Evolutionary conservation across 2,329 filamentous ascomycete species (phyloP).

Genomic region (Hawksworthiomyces lignivorus): DNA sequence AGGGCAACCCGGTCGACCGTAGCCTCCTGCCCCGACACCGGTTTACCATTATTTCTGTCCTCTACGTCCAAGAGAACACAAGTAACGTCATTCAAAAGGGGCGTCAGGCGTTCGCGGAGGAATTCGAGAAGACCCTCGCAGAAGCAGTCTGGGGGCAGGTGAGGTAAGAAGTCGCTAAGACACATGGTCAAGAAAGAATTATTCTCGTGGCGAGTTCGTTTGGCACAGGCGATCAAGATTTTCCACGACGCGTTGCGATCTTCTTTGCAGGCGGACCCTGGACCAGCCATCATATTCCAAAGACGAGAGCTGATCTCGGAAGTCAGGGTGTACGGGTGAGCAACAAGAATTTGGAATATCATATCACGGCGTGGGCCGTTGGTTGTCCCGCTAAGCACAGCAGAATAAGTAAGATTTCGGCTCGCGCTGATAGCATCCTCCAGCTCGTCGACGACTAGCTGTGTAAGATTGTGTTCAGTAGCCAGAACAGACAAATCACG

Average conservation of each 20-base stretch:
- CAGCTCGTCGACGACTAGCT: constrained; percentile 57
- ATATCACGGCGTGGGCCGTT: constrained; percentile 51
- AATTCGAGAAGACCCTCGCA: constrained; percentile 57
- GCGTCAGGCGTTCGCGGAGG: constrained; percentile 43
- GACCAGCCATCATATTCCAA: constrained; percentile 68
- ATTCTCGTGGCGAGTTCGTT: constrained; percentile 39
- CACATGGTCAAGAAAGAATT: constrained; percentile 52
- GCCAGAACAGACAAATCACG: constrained; percentile 51
- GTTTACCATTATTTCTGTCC: too few relatives aligned
- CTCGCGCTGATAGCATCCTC: constrained; percentile 43
- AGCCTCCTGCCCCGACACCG: constrained; percentile 35
- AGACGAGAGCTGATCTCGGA: constrained; percentile 54
- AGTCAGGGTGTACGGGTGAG: constrained; percentile 52
- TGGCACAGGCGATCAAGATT: constrained; percentile 45
- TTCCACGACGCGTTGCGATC: constrained; percentile 64
- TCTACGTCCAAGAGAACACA: constrained; percentile 40
- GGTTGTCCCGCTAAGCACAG: constrained; percentile 38
- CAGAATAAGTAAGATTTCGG: constrained; percentile 31
- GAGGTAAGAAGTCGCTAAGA: constrained; percentile 48
- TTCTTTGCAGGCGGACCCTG: constrained; percentile 47
- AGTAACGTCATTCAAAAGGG: constrained; percentile 35
- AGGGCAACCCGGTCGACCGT: constrained; percentile 42
- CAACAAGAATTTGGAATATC: constrained; percentile 47
- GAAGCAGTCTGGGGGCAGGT: constrained; percentile 49
- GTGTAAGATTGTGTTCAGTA: constrained; percentile 52